These are phyloP conservation scores for Oryza meyeriana DNA, from an alignment of 176 grass and related monocot species.

Conservation along the genomic window DNA sequence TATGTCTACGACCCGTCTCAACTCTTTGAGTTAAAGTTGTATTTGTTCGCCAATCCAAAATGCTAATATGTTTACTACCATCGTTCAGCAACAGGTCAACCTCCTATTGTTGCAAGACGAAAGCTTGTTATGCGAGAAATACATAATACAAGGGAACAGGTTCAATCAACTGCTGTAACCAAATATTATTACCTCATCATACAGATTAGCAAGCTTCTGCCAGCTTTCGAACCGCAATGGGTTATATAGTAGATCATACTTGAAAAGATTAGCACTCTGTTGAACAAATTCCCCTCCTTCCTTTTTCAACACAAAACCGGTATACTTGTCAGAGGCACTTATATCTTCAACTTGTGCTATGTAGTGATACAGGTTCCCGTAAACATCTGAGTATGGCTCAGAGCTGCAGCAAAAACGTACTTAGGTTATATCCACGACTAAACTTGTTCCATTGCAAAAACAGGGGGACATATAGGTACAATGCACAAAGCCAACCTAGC, in stretches of 20 bases:
- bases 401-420: conserved; percentile 62
- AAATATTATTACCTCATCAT: conserved; percentile 81
- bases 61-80: conserved; percentile 96
- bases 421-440: conserved; percentile 29
- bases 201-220: conserved; percentile 91
- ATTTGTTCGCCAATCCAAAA: conserved; percentile 88
- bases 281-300: conserved; percentile 97
- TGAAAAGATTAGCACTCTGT: conserved; percentile 92
- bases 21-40: conserved; percentile 77
- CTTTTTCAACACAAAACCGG: conserved; percentile 97
- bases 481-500: conserved; percentile 52
- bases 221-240: conserved; percentile 85
- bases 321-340: conserved; percentile 89
- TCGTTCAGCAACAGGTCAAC: conserved; percentile 96
- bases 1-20: conserved; percentile 78
- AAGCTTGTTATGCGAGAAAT: conserved; percentile 26
- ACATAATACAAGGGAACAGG: conserved; percentile 25
- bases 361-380: conserved; percentile 83
- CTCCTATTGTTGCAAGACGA: conserved; percentile 49
- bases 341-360: conserved; percentile 90
- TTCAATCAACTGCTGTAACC: conserved; percentile 29
- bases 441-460: not conserved
- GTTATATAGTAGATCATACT: conserved; percentile 96
- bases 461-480: conserved; percentile 26
- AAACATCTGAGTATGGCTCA: conserved; percentile 90